Evolutionary conservation across 805 yeast species (phyloP).

Genomic region (Brettanomyces naardenensis): DNA sequence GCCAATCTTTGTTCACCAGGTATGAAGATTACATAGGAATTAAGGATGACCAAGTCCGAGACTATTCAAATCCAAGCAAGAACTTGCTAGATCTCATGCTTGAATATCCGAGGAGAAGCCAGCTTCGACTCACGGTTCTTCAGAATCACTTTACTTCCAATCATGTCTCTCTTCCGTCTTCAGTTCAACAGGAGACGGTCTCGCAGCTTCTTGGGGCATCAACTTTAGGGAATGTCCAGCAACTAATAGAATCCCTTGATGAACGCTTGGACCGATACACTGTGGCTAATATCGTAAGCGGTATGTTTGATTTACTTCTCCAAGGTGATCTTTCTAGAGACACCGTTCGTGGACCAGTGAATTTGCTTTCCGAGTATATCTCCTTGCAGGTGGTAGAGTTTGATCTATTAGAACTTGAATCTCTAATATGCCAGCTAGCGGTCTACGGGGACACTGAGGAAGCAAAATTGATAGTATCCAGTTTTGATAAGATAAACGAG

Average conservation of each 20-base stretch:
- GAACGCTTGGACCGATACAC: not conserved
- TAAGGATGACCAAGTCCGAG: constrained; percentile 12
- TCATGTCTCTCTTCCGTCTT: not conserved
- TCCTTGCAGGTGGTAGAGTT: not conserved
- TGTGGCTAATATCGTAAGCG: not conserved
- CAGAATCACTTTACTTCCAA: not conserved
- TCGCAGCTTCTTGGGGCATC: not conserved
- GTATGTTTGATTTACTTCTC: not conserved
- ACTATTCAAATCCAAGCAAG: constrained; percentile 5
- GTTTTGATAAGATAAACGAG: not conserved
- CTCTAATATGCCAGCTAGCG: not conserved
- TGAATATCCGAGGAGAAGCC: constrained; percentile 4
- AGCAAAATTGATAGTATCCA: not conserved
- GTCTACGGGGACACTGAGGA: not conserved
- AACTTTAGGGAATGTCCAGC: not conserved
- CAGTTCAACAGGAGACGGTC: not conserved
- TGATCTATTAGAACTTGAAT: not conserved
- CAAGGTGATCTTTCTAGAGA: not conserved
- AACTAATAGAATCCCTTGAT: not conserved
- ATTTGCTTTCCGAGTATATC: not conserved
- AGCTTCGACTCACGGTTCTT: not conserved
- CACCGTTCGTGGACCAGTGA: not conserved
- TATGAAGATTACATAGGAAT: constrained; percentile 13
- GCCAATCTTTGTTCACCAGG: constrained; percentile 5
- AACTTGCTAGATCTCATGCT: constrained; percentile 10